These are phyloP conservation scores for Elsinoe arachidis DNA, from an alignment of 2,329 filamentous ascomycete genomes.

Conservation along the genomic window DNA sequence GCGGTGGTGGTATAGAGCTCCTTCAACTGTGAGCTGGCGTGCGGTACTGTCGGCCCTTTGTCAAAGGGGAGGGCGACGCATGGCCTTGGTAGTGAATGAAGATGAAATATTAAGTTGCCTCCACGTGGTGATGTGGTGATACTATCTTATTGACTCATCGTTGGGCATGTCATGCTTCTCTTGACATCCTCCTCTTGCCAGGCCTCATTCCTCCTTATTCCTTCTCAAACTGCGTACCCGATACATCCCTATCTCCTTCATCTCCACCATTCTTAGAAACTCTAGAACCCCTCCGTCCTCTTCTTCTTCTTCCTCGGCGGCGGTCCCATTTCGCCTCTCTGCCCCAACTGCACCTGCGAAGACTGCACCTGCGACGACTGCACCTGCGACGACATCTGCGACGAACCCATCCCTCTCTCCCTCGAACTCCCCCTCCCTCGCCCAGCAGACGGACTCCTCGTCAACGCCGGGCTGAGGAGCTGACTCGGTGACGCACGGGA, in stretches of 20 bases:
- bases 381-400: background rate
- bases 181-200: background rate
- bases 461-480: background rate
- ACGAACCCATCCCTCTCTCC: conserved; percentile 1
- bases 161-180: no score
- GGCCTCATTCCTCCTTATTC: background rate
- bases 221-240: no score
- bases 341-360: conserved; percentile 28
- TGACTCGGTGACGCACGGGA: background rate
- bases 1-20: conserved; percentile 2
- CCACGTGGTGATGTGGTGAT: background rate
- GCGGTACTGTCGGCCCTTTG: background rate
- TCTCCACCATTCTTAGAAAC: background rate
- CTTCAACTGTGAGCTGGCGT: conserved; percentile 11
- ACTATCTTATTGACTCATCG: no score
- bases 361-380: conserved; percentile 14
- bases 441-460: background rate
- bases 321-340: conserved; percentile 26
- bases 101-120: background rate
- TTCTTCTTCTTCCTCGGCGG: conserved; percentile 36
- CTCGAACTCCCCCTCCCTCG: background rate
- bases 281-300: conserved; percentile 31
- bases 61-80: background rate
- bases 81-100: conserved; percentile 11
- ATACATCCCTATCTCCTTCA: no score